Base-by-base conservation (phyloP, 495 filamentous ascomycete genomes). In the Lepidopterella palustris region DNA sequence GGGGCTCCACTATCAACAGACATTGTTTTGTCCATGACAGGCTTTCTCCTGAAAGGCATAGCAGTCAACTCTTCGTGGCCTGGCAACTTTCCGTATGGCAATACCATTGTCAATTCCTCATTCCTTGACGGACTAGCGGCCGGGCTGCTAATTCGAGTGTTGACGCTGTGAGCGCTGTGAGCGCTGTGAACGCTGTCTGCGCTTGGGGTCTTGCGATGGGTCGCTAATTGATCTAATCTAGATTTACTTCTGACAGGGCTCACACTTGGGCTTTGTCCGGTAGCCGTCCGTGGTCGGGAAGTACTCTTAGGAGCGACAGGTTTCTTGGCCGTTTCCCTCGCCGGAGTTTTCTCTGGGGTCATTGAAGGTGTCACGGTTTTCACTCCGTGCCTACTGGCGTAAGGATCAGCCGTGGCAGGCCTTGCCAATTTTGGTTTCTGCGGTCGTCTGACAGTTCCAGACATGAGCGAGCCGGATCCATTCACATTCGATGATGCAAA, bases 351-450 rank as follows among this genome's bases (percentile, higher is more conserved):
- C 5, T 62, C 65, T n/a, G 77, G 77, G 56, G 72, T 76, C 54
- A 66, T 73, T 57, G 66, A 66, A 58, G 67, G 77, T 35, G 65
- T 74, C 67, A 75, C 75, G 25, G 71, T 70, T 66, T 70, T 64
- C 27, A 55, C 60, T 58, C 64, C 39, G 55, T 70, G 71, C 32
- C 75, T 59, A 11, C 63, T 70, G 21, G 79, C 74, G 61, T 81
- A 83, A 4, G 82, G 80, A 63, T 86, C 81, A 56, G 83, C 80
- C 21, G 81, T 85, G 26, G 78, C 80, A 27, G 83, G 81, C 26
- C 81, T 72, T 39, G 71, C 69, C 4, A 80, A 39, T 54, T 84
- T 81, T 6, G 81, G 72, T 59, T 80, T 71, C 54, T 74, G 72
- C 4, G 74, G 79, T 29, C 82, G 81, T 51, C 84, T 76, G 62